Evolutionary conservation across 2,329 filamentous ascomycete genomes (phyloP).

Genomic region (Parascedosporium putredinis): DNA sequence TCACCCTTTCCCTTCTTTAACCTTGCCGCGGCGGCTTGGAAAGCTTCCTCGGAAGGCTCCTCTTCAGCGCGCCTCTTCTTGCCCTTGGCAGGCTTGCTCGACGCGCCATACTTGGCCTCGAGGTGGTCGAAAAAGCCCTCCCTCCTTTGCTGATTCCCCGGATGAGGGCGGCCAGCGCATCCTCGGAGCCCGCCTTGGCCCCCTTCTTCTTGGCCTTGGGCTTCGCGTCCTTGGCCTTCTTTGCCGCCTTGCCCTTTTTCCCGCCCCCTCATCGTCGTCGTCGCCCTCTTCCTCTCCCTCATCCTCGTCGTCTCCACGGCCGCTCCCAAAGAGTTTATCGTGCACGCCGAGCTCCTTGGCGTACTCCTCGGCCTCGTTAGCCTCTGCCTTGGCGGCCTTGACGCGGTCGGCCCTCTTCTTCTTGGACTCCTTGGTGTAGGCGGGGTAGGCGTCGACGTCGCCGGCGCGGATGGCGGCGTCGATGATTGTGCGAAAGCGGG

Average conservation of each 20-base stretch:
- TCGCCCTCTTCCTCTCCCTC: constrained; percentile 27
- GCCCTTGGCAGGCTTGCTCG: constrained; percentile 35
- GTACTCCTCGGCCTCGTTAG: constrained; percentile 61
- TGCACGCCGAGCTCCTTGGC: constrained; percentile 66
- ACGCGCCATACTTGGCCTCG: constrained; percentile 61
- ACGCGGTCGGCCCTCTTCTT: constrained; percentile 48
- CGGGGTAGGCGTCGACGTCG: constrained; percentile 54
- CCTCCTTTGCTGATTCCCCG: constrained; percentile 57
- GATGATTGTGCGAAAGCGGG: constrained; percentile 71
- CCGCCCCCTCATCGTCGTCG: background rate
- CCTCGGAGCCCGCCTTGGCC: constrained; percentile 29
- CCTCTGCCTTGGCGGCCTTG: constrained; percentile 56
- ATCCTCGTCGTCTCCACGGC: constrained; percentile 26
- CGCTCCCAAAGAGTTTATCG: constrained; percentile 52
- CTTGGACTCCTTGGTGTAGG: constrained; percentile 66
- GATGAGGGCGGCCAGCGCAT: constrained; percentile 62
- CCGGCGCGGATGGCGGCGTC: constrained; percentile 64
- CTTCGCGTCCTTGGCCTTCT: constrained; percentile 12
- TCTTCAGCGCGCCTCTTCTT: constrained; percentile 50
- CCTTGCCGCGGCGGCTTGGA: constrained; percentile 44
- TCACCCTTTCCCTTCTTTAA: constrained; percentile 27
- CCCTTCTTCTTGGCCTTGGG: constrained; percentile 22
- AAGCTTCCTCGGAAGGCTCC: constrained; percentile 50
- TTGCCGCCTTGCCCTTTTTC: no score
- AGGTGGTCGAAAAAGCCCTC: constrained; percentile 60